phyloP scores from a whole-genome alignment of 164 flowering plant species.

The Liriodendron chinense region DNA sequence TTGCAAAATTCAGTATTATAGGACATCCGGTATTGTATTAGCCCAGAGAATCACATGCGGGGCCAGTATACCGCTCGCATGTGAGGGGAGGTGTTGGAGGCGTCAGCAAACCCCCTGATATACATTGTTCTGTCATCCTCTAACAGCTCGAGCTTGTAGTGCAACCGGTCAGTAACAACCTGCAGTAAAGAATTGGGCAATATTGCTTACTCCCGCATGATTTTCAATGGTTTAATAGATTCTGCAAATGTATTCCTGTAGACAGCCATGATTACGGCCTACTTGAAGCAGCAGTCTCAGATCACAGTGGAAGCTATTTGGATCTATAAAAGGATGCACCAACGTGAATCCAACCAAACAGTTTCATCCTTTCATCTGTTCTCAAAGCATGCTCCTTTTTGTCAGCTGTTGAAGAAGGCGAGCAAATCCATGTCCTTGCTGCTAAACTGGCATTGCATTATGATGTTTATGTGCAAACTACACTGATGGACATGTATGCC shows the following conservation, averaged over 20 bases:
- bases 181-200: constrained; percentile 10
- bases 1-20: too few species aligned
- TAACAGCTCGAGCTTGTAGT: too few species aligned
- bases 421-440: constrained; percentile 11
- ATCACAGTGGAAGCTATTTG: constrained; percentile 14
- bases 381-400: constrained; percentile 21
- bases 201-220: constrained; percentile 11
- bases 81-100: too few species aligned
- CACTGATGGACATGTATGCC: constrained; percentile 16
- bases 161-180: too few species aligned
- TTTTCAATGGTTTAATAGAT: constrained; percentile 7
- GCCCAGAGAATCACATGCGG: too few species aligned
- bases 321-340: constrained; percentile 10
- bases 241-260: constrained; percentile 16
- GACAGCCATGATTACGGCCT: constrained; percentile 18
- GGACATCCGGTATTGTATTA: too few species aligned
- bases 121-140: too few species aligned
- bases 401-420: constrained; percentile 4
- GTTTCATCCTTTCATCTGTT: constrained; percentile 14
- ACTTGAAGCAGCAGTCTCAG: constrained; percentile 11
- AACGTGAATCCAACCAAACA: constrained; percentile 8
- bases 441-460: constrained; percentile 8
- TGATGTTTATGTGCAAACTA: constrained; percentile 12
- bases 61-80: too few species aligned
- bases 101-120: too few species aligned